These are phyloP conservation scores for Pseudonitzschia delicatissima DNA, from an alignment of 108 stramenopile species.

Conservation along the genomic window DNA sequence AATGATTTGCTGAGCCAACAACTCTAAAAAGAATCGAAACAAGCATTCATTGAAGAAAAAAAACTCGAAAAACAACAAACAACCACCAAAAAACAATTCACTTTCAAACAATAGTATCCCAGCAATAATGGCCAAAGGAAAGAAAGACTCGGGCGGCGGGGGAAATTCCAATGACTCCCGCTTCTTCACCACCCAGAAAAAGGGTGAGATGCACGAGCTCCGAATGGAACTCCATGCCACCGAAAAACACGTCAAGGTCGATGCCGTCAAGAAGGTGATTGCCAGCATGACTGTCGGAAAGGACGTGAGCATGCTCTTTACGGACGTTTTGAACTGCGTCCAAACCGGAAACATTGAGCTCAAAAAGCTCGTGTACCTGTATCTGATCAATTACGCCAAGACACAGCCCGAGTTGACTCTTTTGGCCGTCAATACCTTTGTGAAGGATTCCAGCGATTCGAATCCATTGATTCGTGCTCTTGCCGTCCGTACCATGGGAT, in stretches of 20 bases:
- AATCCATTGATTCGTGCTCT: slow-evolving; percentile 99
- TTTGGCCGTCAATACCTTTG: slow-evolving; percentile 99
- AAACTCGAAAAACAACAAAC: not conserved
- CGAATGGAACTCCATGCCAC: slow-evolving; percentile 94
- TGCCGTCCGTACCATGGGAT: slow-evolving; percentile 99
- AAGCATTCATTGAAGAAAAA: not conserved
- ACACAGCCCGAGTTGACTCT: slow-evolving; percentile 97
- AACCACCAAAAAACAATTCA: not conserved
- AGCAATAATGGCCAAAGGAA: slow-evolving; percentile 38
- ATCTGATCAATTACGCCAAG: slow-evolving; percentile 99
- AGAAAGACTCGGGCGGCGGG: slow-evolving; percentile 26
- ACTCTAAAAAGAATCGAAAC: not conserved
- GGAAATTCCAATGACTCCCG: slow-evolving; percentile 78
- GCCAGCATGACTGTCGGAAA: slow-evolving; percentile 99
- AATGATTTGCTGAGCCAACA: too few relatives aligned
- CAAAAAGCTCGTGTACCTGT: slow-evolving; percentile 98
- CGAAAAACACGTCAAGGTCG: slow-evolving; percentile 91
- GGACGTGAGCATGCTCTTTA: slow-evolving; percentile 96
- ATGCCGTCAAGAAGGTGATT: slow-evolving; percentile 99
- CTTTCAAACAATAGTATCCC: too few relatives aligned
- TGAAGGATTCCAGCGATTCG: slow-evolving; percentile 96
- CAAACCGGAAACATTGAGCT: slow-evolving; percentile 99
- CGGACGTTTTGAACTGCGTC: slow-evolving; percentile 98
- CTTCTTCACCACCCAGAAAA: slow-evolving; percentile 96
- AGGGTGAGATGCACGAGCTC: slow-evolving; percentile 99